Conservation (phyloP, 306 rosid genomes). For the Nissolia schottii region DNA sequence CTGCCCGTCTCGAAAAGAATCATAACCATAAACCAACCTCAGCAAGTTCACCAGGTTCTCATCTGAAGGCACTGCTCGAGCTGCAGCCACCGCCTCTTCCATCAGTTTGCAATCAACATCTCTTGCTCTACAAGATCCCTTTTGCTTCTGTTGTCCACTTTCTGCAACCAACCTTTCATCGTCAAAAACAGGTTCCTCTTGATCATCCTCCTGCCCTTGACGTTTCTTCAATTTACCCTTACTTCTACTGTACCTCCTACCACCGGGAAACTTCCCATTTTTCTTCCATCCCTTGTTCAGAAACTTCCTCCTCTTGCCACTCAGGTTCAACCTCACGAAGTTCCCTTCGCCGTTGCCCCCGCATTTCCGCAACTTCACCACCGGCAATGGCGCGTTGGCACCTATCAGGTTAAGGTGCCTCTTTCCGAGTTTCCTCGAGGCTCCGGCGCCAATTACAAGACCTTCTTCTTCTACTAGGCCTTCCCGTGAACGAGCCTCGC, state of each 20-base stretch:
- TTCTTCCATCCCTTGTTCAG: conserved; percentile 41
- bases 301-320: conserved; percentile 51
- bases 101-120: conserved; percentile 30
- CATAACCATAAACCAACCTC: conserved; percentile 55
- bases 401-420: conserved; percentile 60
- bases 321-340: conserved; percentile 69
- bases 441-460: neutral
- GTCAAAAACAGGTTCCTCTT: conserved; percentile 20
- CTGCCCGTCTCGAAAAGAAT: conserved; percentile 82
- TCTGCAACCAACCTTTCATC: conserved; percentile 41
- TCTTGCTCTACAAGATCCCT: conserved; percentile 22
- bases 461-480: conserved; percentile 5
- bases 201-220: conserved; percentile 33
- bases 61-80: conserved; percentile 49
- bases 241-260: conserved; percentile 31
- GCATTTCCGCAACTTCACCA: conserved; percentile 40
- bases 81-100: conserved; percentile 46
- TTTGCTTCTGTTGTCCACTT: conserved; percentile 27
- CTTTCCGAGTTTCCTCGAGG: conserved; percentile 6
- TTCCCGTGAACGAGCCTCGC: neutral
- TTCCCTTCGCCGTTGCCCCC: conserved; percentile 56
- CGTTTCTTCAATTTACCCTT: conserved; percentile 29
- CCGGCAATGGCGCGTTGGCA: conserved; percentile 42
- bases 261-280: conserved; percentile 23
- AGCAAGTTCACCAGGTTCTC: conserved; percentile 65